Evolutionary conservation across 1,139 yeast species (phyloP).

Genomic region (Candida sojae): DNA sequence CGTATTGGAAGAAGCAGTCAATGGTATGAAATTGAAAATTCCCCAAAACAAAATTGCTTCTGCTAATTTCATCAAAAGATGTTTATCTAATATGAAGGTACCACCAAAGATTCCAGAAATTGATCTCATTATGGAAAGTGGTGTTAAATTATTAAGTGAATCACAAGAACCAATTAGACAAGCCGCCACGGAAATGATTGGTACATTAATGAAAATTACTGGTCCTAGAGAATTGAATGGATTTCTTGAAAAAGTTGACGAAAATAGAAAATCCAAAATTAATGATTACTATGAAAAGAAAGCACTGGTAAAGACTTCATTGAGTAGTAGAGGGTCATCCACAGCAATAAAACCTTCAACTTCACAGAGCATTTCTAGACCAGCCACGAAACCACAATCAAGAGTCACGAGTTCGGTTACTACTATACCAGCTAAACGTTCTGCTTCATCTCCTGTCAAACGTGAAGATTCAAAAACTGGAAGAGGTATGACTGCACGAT

Average conservation of each 20-base stretch:
- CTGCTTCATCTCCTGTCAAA: conserved; percentile 68
- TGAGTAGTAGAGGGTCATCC: neutral
- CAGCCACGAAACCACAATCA: conserved; percentile 10
- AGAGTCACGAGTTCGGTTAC: conserved; percentile 13
- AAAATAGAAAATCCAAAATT: conserved; percentile 69
- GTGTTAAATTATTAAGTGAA: conserved; percentile 68
- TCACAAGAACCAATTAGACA: conserved; percentile 85
- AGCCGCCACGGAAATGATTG: conserved; percentile 77
- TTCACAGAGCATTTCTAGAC: conserved; percentile 12
- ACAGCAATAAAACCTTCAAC: conserved; percentile 9
- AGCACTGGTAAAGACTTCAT: conserved; percentile 53
- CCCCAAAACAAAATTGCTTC: conserved; percentile 82
- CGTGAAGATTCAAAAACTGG: conserved; percentile 34
- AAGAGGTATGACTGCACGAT: conserved; percentile 41
- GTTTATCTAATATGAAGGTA: conserved; percentile 52
- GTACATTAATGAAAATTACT: conserved; percentile 77
- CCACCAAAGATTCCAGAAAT: conserved; percentile 57
- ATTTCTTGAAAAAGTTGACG: conserved; percentile 71
- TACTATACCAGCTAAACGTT: conserved; percentile 61
- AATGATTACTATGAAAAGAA: conserved; percentile 51
- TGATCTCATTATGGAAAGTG: conserved; percentile 55
- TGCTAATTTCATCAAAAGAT: conserved; percentile 63
- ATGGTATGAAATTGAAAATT: conserved; percentile 69
- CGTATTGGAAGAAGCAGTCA: conserved; percentile 61
- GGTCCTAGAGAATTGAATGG: conserved; percentile 71